These are phyloP conservation scores for Euphorbia celastroides DNA, from an alignment of 441 rosid species.

Conservation along the genomic window DNA sequence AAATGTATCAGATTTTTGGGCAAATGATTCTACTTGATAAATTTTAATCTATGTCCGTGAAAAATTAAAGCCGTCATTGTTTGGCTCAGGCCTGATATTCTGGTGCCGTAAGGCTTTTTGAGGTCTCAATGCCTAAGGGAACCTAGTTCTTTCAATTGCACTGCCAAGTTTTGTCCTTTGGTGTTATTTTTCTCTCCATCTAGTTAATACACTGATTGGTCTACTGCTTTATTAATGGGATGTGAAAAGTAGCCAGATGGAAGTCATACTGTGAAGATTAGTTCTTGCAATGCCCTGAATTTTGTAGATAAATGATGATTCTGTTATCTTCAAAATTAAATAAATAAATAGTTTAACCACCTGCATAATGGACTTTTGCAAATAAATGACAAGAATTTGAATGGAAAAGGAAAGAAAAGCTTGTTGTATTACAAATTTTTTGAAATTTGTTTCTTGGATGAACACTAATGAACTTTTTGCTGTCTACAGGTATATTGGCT, in stretches of 20 bases:
- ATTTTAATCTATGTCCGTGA: neutral
- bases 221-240: neutral
- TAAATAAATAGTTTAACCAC: too few relatives aligned
- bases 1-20: neutral
- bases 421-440: neutral
- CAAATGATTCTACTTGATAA: neutral
- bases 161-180: neutral
- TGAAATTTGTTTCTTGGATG: neutral
- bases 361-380: too few relatives aligned
- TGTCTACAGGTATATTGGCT: slow-evolving; percentile 92
- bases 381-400: too few relatives aligned
- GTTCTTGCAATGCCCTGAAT: neutral
- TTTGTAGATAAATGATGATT: too few relatives aligned
- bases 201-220: neutral
- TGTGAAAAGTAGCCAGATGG: neutral
- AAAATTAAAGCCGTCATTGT: neutral
- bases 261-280: neutral
- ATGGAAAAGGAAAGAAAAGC: neutral
- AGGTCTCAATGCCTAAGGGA: neutral
- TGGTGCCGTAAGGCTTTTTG: neutral
- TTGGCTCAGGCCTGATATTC: neutral
- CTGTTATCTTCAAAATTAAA: too few relatives aligned
- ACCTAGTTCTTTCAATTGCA: neutral
- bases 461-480: slow-evolving; percentile 4
- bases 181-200: neutral